phyloP scores from a whole-genome alignment of 1,139 yeast species.

The Yamadazyma kanchanaburiensis region DNA sequence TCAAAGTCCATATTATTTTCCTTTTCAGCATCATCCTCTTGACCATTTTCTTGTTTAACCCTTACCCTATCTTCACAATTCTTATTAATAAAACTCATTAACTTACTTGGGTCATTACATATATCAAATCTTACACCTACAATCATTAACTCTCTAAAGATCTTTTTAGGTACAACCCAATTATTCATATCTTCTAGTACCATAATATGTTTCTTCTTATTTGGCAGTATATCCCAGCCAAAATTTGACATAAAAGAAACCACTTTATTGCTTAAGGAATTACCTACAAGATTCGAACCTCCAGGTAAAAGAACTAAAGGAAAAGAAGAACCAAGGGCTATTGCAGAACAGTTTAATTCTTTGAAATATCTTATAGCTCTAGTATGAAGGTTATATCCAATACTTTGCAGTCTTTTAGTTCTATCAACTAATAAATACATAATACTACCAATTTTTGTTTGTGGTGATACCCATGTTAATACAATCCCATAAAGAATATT shows the following conservation, averaged over 20 bases:
- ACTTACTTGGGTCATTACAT: constrained; percentile 40
- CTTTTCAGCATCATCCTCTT: constrained; percentile 5
- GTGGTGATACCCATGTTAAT: constrained; percentile 50
- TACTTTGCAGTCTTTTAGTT: constrained; percentile 53
- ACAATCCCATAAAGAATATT: constrained; percentile 56
- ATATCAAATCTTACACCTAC: constrained; percentile 60
- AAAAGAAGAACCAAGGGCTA: constrained; percentile 50
- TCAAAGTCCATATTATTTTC: constrained; percentile 6
- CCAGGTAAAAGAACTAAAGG: constrained; percentile 50
- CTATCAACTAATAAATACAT: constrained; percentile 53
- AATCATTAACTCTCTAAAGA: constrained; percentile 55
- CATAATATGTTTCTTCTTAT: constrained; percentile 31
- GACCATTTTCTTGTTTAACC: constrained; percentile 6
- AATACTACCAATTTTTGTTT: constrained; percentile 39
- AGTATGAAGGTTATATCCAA: constrained; percentile 56
- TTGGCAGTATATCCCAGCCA: constrained; percentile 32
- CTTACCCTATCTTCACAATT: constrained; percentile 6
- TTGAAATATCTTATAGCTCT: constrained; percentile 53
- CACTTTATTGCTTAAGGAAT: constrained; percentile 17
- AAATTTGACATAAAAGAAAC: constrained; percentile 32
- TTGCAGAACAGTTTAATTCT: constrained; percentile 39
- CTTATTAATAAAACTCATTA: constrained; percentile 30
- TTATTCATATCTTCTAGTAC: constrained; percentile 30
- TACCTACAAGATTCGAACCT: constrained; percentile 16
- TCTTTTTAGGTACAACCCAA: constrained; percentile 56